A percentile compares a stretch with the other conserved stretches of the same genome.
These are phyloP conservation scores for Metschnikowia reukaufii DNA, from an alignment of 805 yeast species.

Conservation along the genomic window DNA sequence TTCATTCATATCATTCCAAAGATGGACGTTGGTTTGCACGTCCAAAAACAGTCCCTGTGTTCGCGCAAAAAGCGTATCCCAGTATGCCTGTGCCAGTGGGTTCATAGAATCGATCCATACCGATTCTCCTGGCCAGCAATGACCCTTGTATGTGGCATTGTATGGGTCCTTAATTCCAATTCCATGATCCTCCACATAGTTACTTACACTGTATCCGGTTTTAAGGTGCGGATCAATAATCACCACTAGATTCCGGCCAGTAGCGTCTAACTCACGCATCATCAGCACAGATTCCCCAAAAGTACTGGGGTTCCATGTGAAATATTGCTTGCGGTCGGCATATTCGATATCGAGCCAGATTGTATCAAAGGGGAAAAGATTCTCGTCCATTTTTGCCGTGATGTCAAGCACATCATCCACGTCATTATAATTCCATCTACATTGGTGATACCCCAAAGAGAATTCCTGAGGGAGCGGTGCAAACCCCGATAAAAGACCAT, in stretches of 20 bases:
- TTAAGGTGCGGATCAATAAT: slow-evolving; percentile 93
- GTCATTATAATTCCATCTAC: slow-evolving; percentile 95
- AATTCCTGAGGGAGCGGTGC: slow-evolving; percentile 73
- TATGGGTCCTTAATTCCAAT: slow-evolving; percentile 48
- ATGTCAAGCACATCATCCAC: slow-evolving; percentile 82
- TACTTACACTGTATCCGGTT: slow-evolving; percentile 63
- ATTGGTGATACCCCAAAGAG: slow-evolving; percentile 90
- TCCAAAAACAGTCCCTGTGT: slow-evolving; percentile 33
- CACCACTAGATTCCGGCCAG: slow-evolving; percentile 79
- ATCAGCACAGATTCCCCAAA: slow-evolving; percentile 76
- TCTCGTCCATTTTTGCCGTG: slow-evolving; percentile 64
- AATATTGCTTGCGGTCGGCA: slow-evolving; percentile 80
- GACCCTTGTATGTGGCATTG: slow-evolving; percentile 66
- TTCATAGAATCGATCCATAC: slow-evolving; percentile 88
- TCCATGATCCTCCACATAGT: slow-evolving; percentile 41
- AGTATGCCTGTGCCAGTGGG: slow-evolving; percentile 56
- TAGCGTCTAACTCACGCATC: slow-evolving; percentile 60
- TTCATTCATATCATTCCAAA: slow-evolving; percentile 99
- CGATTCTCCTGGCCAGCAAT: slow-evolving; percentile 98
- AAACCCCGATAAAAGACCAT: slow-evolving; percentile 71
- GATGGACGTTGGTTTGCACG: slow-evolving; percentile 64
- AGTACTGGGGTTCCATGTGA: slow-evolving; percentile 78
- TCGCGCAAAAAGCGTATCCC: slow-evolving; percentile 56
- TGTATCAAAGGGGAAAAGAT: slow-evolving; percentile 80
- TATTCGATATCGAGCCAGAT: slow-evolving; percentile 96